Conservation (phyloP, 208 protist species). For the Trypanosoma caninum region DNA sequence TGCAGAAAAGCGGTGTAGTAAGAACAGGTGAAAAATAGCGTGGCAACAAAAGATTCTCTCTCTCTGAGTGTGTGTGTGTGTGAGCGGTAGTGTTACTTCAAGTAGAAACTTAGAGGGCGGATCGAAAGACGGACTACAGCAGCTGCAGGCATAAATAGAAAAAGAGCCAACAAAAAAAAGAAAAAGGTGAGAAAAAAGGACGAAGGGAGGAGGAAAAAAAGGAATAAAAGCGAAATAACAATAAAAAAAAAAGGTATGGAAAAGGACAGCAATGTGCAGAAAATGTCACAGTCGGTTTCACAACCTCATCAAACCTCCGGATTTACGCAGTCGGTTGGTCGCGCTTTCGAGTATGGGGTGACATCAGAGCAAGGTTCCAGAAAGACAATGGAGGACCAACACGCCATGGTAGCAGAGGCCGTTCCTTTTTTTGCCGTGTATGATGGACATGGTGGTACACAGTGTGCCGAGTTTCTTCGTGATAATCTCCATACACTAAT, state of each 20-base stretch:
- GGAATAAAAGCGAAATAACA: not conserved
- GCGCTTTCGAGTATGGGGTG: constrained; percentile 74
- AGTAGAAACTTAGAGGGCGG: too few species aligned
- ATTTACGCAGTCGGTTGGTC: constrained; percentile 35
- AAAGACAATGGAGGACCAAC: constrained; percentile 89
- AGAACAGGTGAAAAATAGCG: too few species aligned
- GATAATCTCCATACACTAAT: constrained; percentile 76
- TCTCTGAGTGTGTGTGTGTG: too few species aligned
- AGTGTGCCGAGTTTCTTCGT: constrained; percentile 81
- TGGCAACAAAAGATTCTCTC: too few species aligned
- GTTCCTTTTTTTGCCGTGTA: constrained; percentile 88
- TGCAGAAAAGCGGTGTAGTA: too few species aligned
- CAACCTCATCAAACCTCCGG: not conserved
- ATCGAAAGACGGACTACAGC: not conserved
- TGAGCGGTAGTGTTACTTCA: too few species aligned
- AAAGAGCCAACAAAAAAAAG: not conserved
- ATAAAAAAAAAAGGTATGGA: not conserved
- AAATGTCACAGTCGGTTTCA: not conserved
- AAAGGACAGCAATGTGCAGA: too few species aligned
- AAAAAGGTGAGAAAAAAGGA: not conserved
- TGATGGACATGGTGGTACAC: constrained; percentile 86
- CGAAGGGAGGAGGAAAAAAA: not conserved
- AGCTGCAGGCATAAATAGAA: not conserved
- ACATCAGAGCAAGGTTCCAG: constrained; percentile 80
- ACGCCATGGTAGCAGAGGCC: constrained; percentile 75